A percentile compares a stretch with the other conserved stretches of the same genome.
Conservation (phyloP, 805 yeast species). For the Sugiyamaella floridensis region DNA sequence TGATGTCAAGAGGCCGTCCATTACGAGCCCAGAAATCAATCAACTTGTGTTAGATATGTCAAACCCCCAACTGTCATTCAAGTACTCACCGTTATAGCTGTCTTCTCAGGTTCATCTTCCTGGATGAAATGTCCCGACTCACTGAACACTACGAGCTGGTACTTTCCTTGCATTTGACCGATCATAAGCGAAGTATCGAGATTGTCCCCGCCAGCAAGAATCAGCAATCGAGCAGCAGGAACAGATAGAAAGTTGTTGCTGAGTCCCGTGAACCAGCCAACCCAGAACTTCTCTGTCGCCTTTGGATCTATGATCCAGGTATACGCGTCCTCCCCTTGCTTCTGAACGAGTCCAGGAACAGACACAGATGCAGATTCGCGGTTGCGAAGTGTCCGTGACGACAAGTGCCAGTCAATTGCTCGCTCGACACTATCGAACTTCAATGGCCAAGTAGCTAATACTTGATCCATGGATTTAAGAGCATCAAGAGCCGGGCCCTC, state of each 20-base stretch:
- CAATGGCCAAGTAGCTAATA: conserved; percentile 58
- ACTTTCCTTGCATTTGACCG: conserved; percentile 97
- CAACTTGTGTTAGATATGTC: conserved; percentile 10
- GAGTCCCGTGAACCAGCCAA: conserved; percentile 66
- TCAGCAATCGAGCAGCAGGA: conserved; percentile 58
- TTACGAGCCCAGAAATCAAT: conserved; percentile 32
- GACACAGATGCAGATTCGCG: conserved; percentile 60
- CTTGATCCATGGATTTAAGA: conserved; percentile 57
- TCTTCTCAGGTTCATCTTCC: conserved; percentile 73
- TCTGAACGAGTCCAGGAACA: conserved; percentile 60
- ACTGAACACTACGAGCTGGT: conserved; percentile 76
- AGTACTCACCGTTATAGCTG: conserved; percentile 41
- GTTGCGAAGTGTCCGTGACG: conserved; percentile 47
- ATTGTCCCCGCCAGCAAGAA: conserved; percentile 84
- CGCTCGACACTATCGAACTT: conserved; percentile 44
- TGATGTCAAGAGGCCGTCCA: conserved; percentile 22
- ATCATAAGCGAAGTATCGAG: conserved; percentile 79
- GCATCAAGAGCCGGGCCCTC: conserved; percentile 85
- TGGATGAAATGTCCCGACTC: conserved; percentile 92
- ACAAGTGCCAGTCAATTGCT: conserved; percentile 82
- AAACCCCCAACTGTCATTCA: background rate
- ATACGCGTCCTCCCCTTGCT: conserved; percentile 17
- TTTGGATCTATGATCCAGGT: conserved; percentile 62
- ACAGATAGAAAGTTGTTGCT: conserved; percentile 47
- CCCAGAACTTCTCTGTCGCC: conserved; percentile 66